Conservation (phyloP, 1,284 basidiomycete species). For the Sanghuangporus sanghuang region DNA sequence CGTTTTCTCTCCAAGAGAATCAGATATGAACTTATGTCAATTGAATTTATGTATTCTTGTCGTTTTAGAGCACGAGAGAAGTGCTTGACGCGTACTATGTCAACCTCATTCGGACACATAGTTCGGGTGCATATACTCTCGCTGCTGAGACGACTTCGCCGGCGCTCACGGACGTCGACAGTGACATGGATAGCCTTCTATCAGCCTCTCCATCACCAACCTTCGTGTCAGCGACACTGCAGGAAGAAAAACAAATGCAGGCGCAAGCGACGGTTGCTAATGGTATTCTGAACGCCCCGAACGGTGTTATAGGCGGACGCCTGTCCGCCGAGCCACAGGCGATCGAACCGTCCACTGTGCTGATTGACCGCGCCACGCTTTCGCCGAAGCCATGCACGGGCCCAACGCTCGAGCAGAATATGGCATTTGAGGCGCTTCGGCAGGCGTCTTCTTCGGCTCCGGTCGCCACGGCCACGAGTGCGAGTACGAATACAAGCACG, state of each 20-base stretch:
- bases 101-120: slow-evolving; percentile 76
- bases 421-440: slow-evolving; percentile 70
- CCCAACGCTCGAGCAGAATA: slow-evolving; percentile 74
- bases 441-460: slow-evolving; percentile 29
- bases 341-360: slow-evolving; percentile 45
- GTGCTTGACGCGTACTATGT: slow-evolving; percentile 80
- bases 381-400: slow-evolving; percentile 43
- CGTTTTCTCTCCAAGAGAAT: slow-evolving; percentile 9
- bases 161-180: slow-evolving; percentile 35
- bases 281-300: not conserved
- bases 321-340: not conserved
- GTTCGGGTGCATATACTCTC: slow-evolving; percentile 52
- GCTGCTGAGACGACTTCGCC: slow-evolving; percentile 29
- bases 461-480: not conserved
- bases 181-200: slow-evolving; percentile 54
- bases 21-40: slow-evolving; percentile 12
- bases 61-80: slow-evolving; percentile 66
- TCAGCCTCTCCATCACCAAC: slow-evolving; percentile 48
- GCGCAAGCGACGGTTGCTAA: slow-evolving; percentile 4
- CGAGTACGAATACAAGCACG: not conserved
- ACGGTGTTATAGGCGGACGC: not conserved
- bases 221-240: slow-evolving; percentile 27
- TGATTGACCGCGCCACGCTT: slow-evolving; percentile 47
- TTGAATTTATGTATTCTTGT: not conserved
- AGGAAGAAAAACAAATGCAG: slow-evolving; percentile 10